Evolutionary conservation across 148 eudicot species (phyloP), one percentile per base, ranked within the genome.

Genomic region (Tetragonia tetragonoides): DNA sequence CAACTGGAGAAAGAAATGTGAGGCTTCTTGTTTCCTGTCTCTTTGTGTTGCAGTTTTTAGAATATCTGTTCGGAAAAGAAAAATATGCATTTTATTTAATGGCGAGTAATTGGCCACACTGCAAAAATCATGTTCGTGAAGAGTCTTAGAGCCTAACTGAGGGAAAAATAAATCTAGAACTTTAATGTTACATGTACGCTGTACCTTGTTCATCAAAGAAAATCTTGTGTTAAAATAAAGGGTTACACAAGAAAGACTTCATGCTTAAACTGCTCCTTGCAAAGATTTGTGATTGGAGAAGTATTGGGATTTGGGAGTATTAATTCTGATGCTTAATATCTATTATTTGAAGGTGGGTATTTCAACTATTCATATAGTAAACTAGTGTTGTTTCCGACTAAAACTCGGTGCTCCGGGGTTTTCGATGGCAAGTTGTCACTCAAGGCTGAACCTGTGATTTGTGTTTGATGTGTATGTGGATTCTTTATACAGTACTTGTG

Each of bases 1-100:
- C 99, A 93, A 82, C 88, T 95, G 76, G 97, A 95, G 85, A 95
- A 93, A 83, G 99, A 95, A 87, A 87, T 95, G 97, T 95, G 83
- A 76, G 91, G n/a, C 44, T 49, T 59, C 51, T 40, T 60, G 34
- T 72, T 54, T 53, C 68, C 54, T 60, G 15, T 39, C 53, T 8
- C 4, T 38, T 41, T 40, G 24, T 49, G 64, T 53, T 62, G 11
- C 46, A 53, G 38, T 14, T 51, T 40, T 40, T 49, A n/a, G 0
- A 18, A 16, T 6, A 18, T 47, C 15, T 39, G 7, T 64, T 38
- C 53, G 34, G 39, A 66, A 66, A 8, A 66, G 47, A 14, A 21
- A 24, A 66, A 16, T 9, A 67, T 10, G 7, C 41, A 5, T 41
- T 54, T 54, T 0, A 17, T 54, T 12, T 54, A 8, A 1, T 2